phyloP scores from a whole-genome alignment of 306 rosid species.

The Sechiopsis laciniata region DNA sequence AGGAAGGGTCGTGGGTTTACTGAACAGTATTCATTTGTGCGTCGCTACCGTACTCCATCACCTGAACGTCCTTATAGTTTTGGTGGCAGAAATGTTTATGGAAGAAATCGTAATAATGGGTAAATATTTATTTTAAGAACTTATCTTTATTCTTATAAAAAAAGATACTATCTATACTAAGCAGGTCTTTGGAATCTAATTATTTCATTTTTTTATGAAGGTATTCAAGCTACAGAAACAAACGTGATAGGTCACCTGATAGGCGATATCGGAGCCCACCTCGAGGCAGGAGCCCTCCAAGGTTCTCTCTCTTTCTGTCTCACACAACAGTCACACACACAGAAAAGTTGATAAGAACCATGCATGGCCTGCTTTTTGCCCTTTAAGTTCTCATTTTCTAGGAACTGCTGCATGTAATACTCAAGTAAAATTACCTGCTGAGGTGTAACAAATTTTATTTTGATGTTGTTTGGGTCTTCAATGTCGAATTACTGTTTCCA shows the following conservation, averaged over 20 bases:
- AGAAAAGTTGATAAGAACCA: neutral
- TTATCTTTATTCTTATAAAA: no score
- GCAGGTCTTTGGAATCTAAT: slow-evolving; percentile 24
- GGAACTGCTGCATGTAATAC: neutral
- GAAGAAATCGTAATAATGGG: slow-evolving; percentile 71
- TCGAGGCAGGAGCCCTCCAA: slow-evolving; percentile 60
- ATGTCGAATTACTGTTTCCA: neutral
- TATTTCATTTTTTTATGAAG: slow-evolving; percentile 43
- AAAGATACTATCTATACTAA: neutral
- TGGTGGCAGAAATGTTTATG: slow-evolving; percentile 50
- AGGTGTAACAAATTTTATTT: neutral
- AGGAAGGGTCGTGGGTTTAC: slow-evolving; percentile 99
- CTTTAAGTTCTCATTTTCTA: neutral
- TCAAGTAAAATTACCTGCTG: neutral
- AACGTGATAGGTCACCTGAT: slow-evolving; percentile 56
- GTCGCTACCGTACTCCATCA: slow-evolving; percentile 89
- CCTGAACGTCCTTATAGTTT: slow-evolving; percentile 50
- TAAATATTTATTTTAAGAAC: slow-evolving; percentile 25
- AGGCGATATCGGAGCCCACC: slow-evolving; percentile 65
- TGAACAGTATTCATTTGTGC: slow-evolving; percentile 78
- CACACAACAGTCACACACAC: neutral
- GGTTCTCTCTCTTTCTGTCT: slow-evolving; percentile 41
- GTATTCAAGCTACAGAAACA: slow-evolving; percentile 53
- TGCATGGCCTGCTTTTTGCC: neutral
- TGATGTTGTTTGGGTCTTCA: neutral